A percentile compares a stretch with the other conserved stretches of the same genome.
Evolutionary conservation across 2,329 filamentous ascomycete genomes (phyloP).

Genomic region (Diaporthe humulicola): DNA sequence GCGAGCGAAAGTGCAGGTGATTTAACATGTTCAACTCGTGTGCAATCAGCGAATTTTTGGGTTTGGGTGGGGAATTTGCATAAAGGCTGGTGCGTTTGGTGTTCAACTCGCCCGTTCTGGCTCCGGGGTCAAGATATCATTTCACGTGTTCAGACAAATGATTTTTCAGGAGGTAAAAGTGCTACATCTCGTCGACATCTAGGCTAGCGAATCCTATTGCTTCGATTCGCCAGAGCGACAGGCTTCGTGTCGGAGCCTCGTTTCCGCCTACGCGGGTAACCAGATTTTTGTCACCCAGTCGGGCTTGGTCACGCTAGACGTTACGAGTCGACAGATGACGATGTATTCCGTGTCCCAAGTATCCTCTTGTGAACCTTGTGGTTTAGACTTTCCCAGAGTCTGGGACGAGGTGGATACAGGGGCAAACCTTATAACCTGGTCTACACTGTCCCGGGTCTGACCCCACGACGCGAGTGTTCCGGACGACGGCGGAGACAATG

Average conservation of each 20-base stretch:
- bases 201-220: neutral
- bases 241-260: neutral
- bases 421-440: neutral
- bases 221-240: neutral
- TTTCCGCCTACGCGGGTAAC: neutral
- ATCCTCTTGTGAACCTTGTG: neutral
- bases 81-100: constrained; percentile 31
- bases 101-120: constrained; percentile 37
- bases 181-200: neutral
- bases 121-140: constrained; percentile 15
- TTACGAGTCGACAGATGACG: neutral
- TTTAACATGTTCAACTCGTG: constrained; percentile 41
- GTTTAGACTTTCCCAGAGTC: constrained; percentile 13
- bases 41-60: constrained; percentile 32
- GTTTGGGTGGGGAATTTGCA: neutral
- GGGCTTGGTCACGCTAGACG: neutral
- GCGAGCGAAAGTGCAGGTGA: constrained; percentile 17
- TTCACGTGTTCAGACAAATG: neutral
- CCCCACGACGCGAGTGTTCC: neutral
- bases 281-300: neutral
- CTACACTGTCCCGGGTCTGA: neutral
- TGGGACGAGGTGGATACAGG: constrained; percentile 19
- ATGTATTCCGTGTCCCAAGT: neutral
- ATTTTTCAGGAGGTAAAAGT: neutral
- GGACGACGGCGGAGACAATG: neutral